Conservation (phyloP, 768 basidiomycete genomes). For the Mycena leptocephala region DNA sequence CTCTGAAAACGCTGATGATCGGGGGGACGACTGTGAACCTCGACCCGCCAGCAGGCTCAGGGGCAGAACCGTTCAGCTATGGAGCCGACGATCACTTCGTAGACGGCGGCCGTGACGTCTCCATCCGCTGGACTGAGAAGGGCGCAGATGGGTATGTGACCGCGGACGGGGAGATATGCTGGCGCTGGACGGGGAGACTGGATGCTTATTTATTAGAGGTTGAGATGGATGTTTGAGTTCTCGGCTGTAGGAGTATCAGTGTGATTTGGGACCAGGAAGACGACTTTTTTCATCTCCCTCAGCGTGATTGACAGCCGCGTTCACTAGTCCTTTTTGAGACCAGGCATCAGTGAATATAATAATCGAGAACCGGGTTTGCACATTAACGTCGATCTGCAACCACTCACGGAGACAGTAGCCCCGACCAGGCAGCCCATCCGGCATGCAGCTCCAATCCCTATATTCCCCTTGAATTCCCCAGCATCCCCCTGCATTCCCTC, state of each 20-base stretch:
- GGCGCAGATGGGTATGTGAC: constrained; percentile 15
- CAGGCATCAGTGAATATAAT: neutral
- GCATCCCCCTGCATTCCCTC: neutral
- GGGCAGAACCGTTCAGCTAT: constrained; percentile 9
- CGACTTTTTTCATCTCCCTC: neutral
- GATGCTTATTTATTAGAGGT: constrained; percentile 18
- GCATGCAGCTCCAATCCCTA: neutral
- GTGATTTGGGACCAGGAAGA: neutral
- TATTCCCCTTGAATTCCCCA: neutral
- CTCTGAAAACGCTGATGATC: constrained; percentile 12
- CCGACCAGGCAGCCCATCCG: neutral
- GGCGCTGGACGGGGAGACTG: constrained; percentile 13
- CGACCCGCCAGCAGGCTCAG: constrained; percentile 12
- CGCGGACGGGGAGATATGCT: constrained; percentile 9
- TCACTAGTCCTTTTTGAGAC: neutral
- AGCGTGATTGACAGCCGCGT: neutral
- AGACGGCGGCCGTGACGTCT: constrained; percentile 9
- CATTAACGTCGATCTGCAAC: neutral
- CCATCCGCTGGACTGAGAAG: constrained; percentile 11
- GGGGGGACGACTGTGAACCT: constrained; percentile 15
- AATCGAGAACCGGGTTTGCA: neutral
- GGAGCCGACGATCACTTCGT: constrained; percentile 11
- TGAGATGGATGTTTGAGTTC: constrained; percentile 17
- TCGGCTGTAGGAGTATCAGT: neutral
- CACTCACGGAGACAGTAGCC: neutral